Evolutionary conservation across 805 yeast species (phyloP).

Genomic region (Nakazawaea pomicola): DNA sequence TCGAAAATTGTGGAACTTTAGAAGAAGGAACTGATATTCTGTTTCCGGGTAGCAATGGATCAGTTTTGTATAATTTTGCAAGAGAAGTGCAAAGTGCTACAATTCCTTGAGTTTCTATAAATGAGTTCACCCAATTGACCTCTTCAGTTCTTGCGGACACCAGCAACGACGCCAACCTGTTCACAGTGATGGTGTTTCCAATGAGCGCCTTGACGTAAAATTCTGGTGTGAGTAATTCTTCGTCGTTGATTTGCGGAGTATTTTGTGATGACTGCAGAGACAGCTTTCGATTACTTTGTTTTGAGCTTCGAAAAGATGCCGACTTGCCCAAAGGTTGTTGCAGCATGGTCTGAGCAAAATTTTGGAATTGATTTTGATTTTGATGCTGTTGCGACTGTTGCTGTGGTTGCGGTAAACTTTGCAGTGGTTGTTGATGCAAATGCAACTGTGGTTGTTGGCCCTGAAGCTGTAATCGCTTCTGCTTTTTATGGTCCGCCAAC

Average conservation of each 20-base stretch:
- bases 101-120: conserved; percentile 84
- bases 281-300: neutral
- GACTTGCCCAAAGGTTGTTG: neutral
- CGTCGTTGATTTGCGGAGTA: conserved; percentile 10
- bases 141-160: conserved; percentile 86
- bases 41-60: conserved; percentile 18
- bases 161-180: conserved; percentile 78
- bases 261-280: neutral
- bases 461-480: conserved; percentile 18
- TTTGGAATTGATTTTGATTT: neutral
- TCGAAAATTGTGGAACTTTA: conserved; percentile 17
- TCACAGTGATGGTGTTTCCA: conserved; percentile 60
- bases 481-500: conserved; percentile 65
- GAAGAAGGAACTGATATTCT: neutral
- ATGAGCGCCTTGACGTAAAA: conserved; percentile 72
- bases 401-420: conserved; percentile 14
- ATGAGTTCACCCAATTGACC: conserved; percentile 73
- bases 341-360: no score
- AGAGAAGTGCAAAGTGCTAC: conserved; percentile 77
- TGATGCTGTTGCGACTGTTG: neutral
- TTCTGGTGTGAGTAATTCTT: conserved; percentile 48
- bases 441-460: conserved; percentile 6
- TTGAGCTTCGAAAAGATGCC: neutral
- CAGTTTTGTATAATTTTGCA: conserved; percentile 28
- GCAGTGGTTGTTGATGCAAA: conserved; percentile 20